phyloP scores from a whole-genome alignment of 495 filamentous ascomycete species.

The Trichoderma orchidacearum region DNA sequence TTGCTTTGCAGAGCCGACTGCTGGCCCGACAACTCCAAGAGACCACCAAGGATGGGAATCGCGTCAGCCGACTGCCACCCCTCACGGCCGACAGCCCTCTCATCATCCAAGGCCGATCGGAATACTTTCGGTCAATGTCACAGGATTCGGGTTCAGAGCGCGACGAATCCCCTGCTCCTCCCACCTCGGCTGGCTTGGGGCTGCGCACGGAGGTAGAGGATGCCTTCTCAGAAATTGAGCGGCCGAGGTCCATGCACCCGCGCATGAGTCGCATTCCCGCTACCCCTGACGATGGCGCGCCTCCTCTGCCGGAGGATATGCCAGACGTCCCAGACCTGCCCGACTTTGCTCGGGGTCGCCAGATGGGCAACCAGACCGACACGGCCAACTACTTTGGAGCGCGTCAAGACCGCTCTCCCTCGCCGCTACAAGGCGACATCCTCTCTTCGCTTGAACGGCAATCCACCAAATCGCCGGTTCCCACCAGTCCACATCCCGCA shows the following conservation, averaged over 20 bases:
- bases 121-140: conserved; percentile 55
- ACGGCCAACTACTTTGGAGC: conserved; percentile 20
- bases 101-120: conserved; percentile 54
- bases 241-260: conserved; percentile 62
- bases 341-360: conserved; percentile 11
- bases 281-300: conserved; percentile 33
- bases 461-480: conserved; percentile 8
- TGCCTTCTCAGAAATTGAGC: conserved; percentile 28
- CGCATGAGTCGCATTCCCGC: conserved; percentile 52
- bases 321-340: neutral
- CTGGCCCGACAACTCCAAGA: conserved; percentile 71
- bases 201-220: conserved; percentile 46
- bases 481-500: conserved; percentile 7
- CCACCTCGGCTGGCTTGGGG: conserved; percentile 18
- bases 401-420: conserved; percentile 29
- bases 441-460: conserved; percentile 4
- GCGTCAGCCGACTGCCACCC: conserved; percentile 75
- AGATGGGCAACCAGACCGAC: conserved; percentile 15
- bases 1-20: conserved; percentile 75
- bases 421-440: conserved; percentile 12
- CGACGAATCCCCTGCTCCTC: conserved; percentile 14
- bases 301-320: conserved; percentile 2
- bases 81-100: conserved; percentile 58
- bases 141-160: conserved; percentile 28
- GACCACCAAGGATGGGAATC: conserved; percentile 52